A percentile compares a stretch with the other conserved stretches of the same genome.
phyloP scores from a whole-genome alignment of 441 rosid genomes.

The Pelargonium citronellum region DNA sequence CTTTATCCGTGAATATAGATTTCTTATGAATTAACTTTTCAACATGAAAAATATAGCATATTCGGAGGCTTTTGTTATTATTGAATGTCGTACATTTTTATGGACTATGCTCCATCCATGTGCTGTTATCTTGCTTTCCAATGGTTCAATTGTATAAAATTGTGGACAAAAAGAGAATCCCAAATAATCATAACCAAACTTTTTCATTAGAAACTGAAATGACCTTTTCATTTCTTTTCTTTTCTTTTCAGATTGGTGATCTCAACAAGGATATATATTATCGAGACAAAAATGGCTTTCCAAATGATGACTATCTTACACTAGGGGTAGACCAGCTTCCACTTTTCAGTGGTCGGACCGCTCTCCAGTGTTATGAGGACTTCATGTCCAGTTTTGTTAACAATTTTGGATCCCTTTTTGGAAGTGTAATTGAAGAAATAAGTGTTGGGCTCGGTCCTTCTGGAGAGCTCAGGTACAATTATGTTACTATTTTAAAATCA shows the following conservation, averaged over 20 bases:
- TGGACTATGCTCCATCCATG: neutral
- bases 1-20: neutral
- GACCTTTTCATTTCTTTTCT: neutral
- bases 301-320: slow-evolving; percentile 58
- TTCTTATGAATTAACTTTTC: neutral
- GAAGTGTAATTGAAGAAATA: slow-evolving; percentile 56
- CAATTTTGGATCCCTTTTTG: slow-evolving; percentile 44
- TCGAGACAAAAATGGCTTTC: slow-evolving; percentile 44
- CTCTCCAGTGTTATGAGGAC: slow-evolving; percentile 57
- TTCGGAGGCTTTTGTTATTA: neutral
- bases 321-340: slow-evolving; percentile 61
- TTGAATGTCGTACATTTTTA: neutral
- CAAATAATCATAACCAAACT: neutral
- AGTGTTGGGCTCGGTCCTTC: slow-evolving; percentile 62
- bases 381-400: slow-evolving; percentile 51
- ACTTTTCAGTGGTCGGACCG: slow-evolving; percentile 49
- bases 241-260: slow-evolving; percentile 48
- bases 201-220: neutral
- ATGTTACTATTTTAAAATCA: slow-evolving; percentile 16
- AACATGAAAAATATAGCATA: neutral
- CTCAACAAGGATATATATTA: slow-evolving; percentile 52
- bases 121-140: neutral
- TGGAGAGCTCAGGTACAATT: slow-evolving; percentile 66
- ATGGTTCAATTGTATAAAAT: neutral
- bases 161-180: neutral